Evolutionary conservation across 352 stramenopile genomes (phyloP), one percentile per base, ranked within the genome.

Genomic region (Pythium insidiosum): DNA sequence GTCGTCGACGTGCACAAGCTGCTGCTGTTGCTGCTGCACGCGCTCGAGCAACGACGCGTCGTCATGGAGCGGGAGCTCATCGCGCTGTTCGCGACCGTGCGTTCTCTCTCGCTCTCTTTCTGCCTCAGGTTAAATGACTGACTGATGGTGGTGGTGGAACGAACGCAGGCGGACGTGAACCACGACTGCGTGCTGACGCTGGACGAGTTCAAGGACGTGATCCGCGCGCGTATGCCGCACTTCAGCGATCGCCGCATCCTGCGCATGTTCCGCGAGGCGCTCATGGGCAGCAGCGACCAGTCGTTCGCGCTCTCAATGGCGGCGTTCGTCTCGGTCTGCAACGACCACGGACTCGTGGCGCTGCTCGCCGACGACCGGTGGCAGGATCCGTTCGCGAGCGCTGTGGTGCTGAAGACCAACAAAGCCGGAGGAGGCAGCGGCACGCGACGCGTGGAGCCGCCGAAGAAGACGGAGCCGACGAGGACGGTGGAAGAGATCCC

Each of bases 281-380:
- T 89, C 12, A 84, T 83, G 65, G 58, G 68, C 15, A 55, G 73
- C 10, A 54, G 43, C 1, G 61, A 82, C n/a, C 73, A 86, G 43
- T 84, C 76, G 0, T 89, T 86, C 38, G 71, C 71, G 13, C 55
- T 89, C 18, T 87, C 76, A 5, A 85, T 84, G 66, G 57, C 68
- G 3, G 69, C 76, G 2, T 87, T 89, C 18, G 63, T 87, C 22
- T 43, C 68, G 26, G 73, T 87, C 4, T 89, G 76, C 54, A 70
- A 73, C 16, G 71, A 87, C 42, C 73, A 89, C 35, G 76, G 76
- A 3, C 57, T 89, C 13, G 76, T 84, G 18, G 72, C 73, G 6
- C 49, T 89, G 20, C 50, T 89, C 1, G 68, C 73, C 0, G 73
- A 75, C 22, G 72, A 84, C 38, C 69, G 61, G 6, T 73, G 80